Percentiles rank a stretch among this genome's conserved stretches.
phyloP scores from a whole-genome alignment of 2,329 filamentous ascomycete genomes.

The Xylariaceae sp. region DNA sequence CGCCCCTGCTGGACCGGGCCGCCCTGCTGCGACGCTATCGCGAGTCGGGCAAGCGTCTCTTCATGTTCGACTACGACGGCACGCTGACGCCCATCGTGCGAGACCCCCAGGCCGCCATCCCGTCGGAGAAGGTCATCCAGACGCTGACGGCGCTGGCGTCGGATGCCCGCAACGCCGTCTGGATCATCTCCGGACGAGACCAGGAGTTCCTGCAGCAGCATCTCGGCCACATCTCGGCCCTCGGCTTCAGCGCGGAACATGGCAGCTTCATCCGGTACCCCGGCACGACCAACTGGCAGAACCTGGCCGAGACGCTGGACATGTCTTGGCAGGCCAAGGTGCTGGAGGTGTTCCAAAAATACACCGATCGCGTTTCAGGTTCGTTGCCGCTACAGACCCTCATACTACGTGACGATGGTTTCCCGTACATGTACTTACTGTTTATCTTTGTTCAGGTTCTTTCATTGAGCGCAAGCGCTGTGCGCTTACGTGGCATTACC shows the following conservation, averaged over 20 bases:
- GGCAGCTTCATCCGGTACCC: slow-evolving; percentile 91
- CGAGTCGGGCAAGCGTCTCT: slow-evolving; percentile 70
- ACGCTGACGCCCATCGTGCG: slow-evolving; percentile 93
- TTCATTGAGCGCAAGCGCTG: slow-evolving; percentile 94
- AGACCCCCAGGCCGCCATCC: slow-evolving; percentile 83
- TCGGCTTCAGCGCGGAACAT: slow-evolving; percentile 96
- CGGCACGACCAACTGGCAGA: slow-evolving; percentile 72
- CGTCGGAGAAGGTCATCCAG: slow-evolving; percentile 74
- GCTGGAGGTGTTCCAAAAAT: slow-evolving; percentile 77
- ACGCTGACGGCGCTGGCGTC: slow-evolving; percentile 74
- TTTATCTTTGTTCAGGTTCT: too few species aligned
- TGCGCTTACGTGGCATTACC: slow-evolving; percentile 95
- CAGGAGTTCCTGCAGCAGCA: slow-evolving; percentile 86
- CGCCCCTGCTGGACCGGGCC: slow-evolving; percentile 73
- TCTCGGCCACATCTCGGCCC: slow-evolving; percentile 80
- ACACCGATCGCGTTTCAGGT: slow-evolving; percentile 82
- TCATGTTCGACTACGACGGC: slow-evolving; percentile 99
- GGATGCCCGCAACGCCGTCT: slow-evolving; percentile 82
- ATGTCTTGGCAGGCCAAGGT: slow-evolving; percentile 93
- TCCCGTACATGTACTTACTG: slow-evolving; percentile 12
- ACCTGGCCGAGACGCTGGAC: slow-evolving; percentile 77
- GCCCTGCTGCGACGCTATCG: slow-evolving; percentile 70
- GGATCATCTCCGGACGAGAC: slow-evolving; percentile 95
- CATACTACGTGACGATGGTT: neutral
- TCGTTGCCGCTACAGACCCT: slow-evolving; percentile 28